A percentile compares a stretch with the other conserved stretches of the same genome.
Evolutionary conservation across 768 basidiomycete genomes (phyloP).

Genomic region (Lactarius sp.): DNA sequence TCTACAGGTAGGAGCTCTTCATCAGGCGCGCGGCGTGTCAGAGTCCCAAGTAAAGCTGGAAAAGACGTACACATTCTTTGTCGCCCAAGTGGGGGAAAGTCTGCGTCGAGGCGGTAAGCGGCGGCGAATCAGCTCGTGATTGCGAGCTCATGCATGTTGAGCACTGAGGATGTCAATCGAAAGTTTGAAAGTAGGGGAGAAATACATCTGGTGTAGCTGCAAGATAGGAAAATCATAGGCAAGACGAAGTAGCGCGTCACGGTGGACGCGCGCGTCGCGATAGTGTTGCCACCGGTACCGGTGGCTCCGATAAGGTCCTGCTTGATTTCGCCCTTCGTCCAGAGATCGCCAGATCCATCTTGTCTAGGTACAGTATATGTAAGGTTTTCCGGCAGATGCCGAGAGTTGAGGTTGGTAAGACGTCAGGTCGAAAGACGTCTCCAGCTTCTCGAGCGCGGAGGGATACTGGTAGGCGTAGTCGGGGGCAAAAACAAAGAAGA

Average conservation of each 20-base stretch:
- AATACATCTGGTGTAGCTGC: conserved; percentile 30
- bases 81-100: conserved; percentile 33
- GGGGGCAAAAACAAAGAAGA: conserved; percentile 33
- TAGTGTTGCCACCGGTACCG: conserved; percentile 41
- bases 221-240: not conserved
- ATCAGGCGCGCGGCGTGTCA: conserved; percentile 31
- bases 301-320: conserved; percentile 43
- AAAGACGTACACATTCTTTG: conserved; percentile 31
- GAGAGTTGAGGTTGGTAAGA: conserved; percentile 45
- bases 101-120: conserved; percentile 35
- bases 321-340: conserved; percentile 41
- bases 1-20: not conserved
- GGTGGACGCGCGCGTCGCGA: conserved; percentile 28
- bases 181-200: not conserved
- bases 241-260: not conserved
- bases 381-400: conserved; percentile 33
- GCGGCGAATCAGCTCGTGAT: conserved; percentile 41
- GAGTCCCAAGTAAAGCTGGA: conserved; percentile 31
- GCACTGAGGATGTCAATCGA: conserved; percentile 19
- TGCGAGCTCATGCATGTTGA: conserved; percentile 36
- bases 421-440: conserved; percentile 50
- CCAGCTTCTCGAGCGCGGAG: conserved; percentile 41
- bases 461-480: conserved; percentile 45
- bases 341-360: conserved; percentile 38
- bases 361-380: conserved; percentile 49